Conservation (phyloP, 441 rosid species). For the Flueggea neowawraea region DNA sequence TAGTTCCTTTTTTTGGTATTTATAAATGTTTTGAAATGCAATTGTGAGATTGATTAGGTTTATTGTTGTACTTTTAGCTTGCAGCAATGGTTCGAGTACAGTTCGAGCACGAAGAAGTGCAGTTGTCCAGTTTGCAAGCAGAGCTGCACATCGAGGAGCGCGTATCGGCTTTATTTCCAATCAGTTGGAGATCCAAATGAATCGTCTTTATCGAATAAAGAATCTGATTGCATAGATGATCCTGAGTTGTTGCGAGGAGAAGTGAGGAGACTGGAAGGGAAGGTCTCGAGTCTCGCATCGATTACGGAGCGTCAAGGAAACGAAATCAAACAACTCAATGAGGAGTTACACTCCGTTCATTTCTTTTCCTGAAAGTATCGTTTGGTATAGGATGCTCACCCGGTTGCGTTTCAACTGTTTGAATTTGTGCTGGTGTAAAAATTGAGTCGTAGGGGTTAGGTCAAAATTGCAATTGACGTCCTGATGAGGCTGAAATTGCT, state of each 20-base stretch:
- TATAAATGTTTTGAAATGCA: background rate
- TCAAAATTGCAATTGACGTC: too few species aligned
- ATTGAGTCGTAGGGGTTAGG: too few species aligned
- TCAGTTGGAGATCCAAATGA: conserved; percentile 60
- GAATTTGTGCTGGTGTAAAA: too few species aligned
- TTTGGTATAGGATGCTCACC: too few species aligned
- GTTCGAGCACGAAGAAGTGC: conserved; percentile 51
- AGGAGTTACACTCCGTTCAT: too few species aligned
- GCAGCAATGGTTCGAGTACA: conserved; percentile 98
- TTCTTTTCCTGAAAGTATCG: too few species aligned
- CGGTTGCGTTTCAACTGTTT: too few species aligned
- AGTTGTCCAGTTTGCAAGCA: conserved; percentile 94
- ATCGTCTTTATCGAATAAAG: conserved; percentile 22
- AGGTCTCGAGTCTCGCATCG: conserved; percentile 45
- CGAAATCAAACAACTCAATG: too few species aligned
- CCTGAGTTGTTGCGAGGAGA: conserved; percentile 42
- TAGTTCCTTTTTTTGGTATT: background rate
- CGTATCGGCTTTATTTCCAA: conserved; percentile 72
- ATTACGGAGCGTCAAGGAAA: background rate
- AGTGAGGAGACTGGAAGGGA: conserved; percentile 56
- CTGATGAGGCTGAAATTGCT: too few species aligned
- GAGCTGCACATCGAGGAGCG: conserved; percentile 45
- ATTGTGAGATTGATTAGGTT: background rate
- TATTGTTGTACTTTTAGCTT: conserved; percentile 41
- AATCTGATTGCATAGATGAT: conserved; percentile 38